Percentiles rank a stretch among this genome's conserved stretches.
These are phyloP conservation scores for Phyllosticta paracitricarpa DNA, from an alignment of 2,329 filamentous ascomycete genomes.

Conservation along the genomic window DNA sequence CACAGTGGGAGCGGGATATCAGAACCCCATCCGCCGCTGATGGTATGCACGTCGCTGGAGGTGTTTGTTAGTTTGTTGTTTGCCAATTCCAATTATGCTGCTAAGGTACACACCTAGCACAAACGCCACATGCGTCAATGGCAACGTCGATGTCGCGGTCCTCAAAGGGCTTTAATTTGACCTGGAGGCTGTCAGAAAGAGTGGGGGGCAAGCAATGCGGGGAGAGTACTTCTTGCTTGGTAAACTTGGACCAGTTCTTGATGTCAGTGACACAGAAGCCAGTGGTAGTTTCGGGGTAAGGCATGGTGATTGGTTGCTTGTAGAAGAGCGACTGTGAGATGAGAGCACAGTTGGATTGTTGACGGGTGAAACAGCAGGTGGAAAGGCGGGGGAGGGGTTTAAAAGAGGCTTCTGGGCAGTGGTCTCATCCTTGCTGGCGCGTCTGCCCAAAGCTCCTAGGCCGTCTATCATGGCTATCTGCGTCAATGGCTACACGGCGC, in stretches of 20 bases:
- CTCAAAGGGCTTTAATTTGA: constrained; percentile 75
- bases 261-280: constrained; percentile 40
- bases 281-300: constrained; percentile 42
- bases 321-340: neutral
- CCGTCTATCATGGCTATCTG: neutral
- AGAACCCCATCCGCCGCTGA: constrained; percentile 51
- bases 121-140: constrained; percentile 53
- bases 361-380: neutral
- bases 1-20: constrained; percentile 52
- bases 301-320: constrained; percentile 28
- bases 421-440: constrained; percentile 7
- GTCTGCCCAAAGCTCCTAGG: neutral
- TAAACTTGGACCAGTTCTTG: constrained; percentile 54
- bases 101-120: constrained; percentile 29
- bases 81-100: neutral
- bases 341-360: neutral
- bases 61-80: neutral
- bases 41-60: constrained; percentile 36
- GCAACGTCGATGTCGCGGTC: constrained; percentile 83
- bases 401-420: constrained; percentile 1
- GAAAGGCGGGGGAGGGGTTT: constrained; percentile 10
- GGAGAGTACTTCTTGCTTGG: constrained; percentile 42
- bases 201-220: neutral
- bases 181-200: constrained; percentile 35
- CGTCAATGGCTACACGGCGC: neutral